Base-by-base conservation (phyloP, 2,329 filamentous ascomycete species). In the Talaromyces marneffei region DNA sequence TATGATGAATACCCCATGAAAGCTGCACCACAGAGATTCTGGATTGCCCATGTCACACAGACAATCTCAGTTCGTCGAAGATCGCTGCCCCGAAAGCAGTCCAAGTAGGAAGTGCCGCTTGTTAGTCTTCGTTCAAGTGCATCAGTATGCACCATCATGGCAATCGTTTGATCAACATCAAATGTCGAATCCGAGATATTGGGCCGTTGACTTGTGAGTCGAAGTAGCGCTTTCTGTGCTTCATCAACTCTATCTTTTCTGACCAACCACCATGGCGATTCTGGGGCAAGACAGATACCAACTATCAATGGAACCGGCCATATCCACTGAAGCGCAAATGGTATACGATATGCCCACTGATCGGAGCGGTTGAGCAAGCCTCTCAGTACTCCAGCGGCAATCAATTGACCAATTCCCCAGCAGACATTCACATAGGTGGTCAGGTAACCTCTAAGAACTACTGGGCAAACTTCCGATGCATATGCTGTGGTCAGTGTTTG, bases 141-240 rank as follows among this genome's bases (percentile, higher is more conserved):
- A 0, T 89, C 92, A 0, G 91, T 96, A 71, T 94, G 90, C 1
- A 91, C 85, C 89, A 96, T 96, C 90, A 96, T 94, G 68, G 89
- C 87, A 56, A 96, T 81, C 0, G 90, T 94, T 76, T 94, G 89
- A 63, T 95, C 89, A 14, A 88, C 84, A 69, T 95, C 85, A 67
- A 93, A 92, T 63, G 87, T 83, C 0, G 85, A 87, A 62, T 91
- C 86, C 1, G 66, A 65, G 7, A 39, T 27, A 6, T 71, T 68
- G 10, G 71, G 46, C 6, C 33, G 52, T 39, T 12, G 52, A 66
- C 74, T 75, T 4, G 83, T 81, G 59, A 87, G 66, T 62, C 77
- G 69, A 59, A 70, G 65, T 33, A 77, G 66, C 8, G 75, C 63
- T 57, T 71, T 72, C 66, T 80, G 80, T 27, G 79, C 79, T 27